Conservation (phyloP, 2,329 filamentous ascomycete species). For the Diaporthe capsici region DNA sequence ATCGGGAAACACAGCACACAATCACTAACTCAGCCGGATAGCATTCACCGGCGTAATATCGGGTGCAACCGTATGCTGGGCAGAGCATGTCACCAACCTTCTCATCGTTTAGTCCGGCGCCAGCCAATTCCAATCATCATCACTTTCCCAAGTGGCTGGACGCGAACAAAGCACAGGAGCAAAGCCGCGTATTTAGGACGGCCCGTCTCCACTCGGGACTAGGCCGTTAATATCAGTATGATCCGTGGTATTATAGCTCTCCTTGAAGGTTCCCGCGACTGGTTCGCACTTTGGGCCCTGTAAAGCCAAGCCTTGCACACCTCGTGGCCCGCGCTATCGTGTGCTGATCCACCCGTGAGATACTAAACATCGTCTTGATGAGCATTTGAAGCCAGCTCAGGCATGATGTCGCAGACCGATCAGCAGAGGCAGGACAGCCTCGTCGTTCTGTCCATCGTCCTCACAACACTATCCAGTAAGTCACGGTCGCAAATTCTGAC, state of each 20-base stretch:
- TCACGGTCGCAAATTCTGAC: constrained; percentile 28
- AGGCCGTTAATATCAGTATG: not conserved
- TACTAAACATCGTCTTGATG: not conserved
- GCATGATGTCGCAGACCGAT: constrained; percentile 21
- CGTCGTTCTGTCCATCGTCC: constrained; percentile 15
- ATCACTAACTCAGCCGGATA: constrained; percentile 2
- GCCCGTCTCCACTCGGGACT: constrained; percentile 1
- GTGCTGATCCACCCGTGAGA: not conserved
- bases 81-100: not conserved
- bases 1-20: constrained; percentile 15
- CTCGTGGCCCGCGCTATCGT: not conserved
- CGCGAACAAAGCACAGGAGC: not conserved
- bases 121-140: not conserved
- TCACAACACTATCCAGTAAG: constrained; percentile 33
- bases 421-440: constrained; percentile 36
- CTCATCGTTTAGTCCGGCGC: not conserved
- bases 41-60: not conserved
- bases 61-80: constrained; percentile 19
- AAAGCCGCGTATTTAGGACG: constrained; percentile 13
- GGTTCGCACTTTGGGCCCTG: constrained; percentile 15
- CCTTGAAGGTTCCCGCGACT: not conserved
- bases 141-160: not conserved
- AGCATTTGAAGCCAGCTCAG: not conserved
- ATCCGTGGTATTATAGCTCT: not conserved
- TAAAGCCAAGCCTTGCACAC: not conserved